These are phyloP conservation scores for Hanseniaspora occidentalis DNA, from an alignment of 805 yeast species.

Conservation along the genomic window DNA sequence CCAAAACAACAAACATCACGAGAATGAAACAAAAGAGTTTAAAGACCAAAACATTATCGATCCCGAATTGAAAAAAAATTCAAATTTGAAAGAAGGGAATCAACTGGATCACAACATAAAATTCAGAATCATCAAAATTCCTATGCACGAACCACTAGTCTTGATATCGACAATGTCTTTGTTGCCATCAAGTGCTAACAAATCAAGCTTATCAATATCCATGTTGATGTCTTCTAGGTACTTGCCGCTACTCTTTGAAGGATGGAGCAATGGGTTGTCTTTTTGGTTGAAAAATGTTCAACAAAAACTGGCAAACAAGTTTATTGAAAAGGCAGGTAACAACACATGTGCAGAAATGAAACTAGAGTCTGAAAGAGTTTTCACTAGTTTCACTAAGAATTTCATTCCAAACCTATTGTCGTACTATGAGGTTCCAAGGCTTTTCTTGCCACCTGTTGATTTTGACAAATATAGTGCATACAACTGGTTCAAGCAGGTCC, in stretches of 20 bases:
- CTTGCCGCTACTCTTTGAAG: slow-evolving; percentile 21
- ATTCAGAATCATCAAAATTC: slow-evolving; percentile 18
- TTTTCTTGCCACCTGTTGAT: slow-evolving; percentile 23
- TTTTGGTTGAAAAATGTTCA: slow-evolving; percentile 18
- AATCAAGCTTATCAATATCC: slow-evolving; percentile 14
- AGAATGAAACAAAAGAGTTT: not conserved
- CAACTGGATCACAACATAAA: slow-evolving; percentile 16
- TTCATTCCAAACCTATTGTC: slow-evolving; percentile 22
- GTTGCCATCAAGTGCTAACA: not conserved
- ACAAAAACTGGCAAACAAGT: slow-evolving; percentile 10
- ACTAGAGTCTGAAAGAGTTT: slow-evolving; percentile 16
- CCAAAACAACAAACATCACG: too few relatives aligned
- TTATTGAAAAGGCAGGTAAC: not conserved
- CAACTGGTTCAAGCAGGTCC: slow-evolving; percentile 29
- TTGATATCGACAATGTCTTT: slow-evolving; percentile 24
- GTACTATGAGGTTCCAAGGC: slow-evolving; percentile 24
- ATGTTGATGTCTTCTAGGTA: slow-evolving; percentile 15
- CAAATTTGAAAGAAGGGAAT: too few relatives aligned
- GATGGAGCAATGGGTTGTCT: slow-evolving; percentile 23
- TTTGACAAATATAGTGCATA: slow-evolving; percentile 18
- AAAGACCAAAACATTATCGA: too few relatives aligned
- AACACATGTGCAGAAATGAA: slow-evolving; percentile 3
- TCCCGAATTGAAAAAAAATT: too few relatives aligned
- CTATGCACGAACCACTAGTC: slow-evolving; percentile 15
- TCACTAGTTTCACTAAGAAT: slow-evolving; percentile 17